phyloP scores from a whole-genome alignment of 2,329 filamentous ascomycete species.

The Talaromyces marneffei region DNA sequence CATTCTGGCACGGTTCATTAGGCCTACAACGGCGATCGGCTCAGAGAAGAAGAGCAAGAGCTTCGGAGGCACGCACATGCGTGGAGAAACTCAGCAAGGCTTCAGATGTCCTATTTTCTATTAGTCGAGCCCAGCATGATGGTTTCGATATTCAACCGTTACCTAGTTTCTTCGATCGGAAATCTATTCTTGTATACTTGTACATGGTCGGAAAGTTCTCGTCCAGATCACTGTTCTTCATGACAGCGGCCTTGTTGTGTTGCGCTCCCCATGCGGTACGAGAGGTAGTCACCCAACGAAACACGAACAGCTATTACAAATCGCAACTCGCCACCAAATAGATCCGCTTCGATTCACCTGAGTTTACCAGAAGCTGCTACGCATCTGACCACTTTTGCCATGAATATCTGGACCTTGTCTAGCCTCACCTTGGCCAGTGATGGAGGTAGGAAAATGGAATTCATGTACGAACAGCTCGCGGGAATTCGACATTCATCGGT shows the following conservation, averaged over 20 bases:
- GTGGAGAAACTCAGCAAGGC: conserved; percentile 40
- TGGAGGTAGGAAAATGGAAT: not conserved
- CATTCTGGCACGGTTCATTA: conserved; percentile 21
- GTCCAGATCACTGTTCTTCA: conserved; percentile 40
- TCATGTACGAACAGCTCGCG: not conserved
- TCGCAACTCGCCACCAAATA: conserved; percentile 37
- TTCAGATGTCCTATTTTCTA: conserved; percentile 41
- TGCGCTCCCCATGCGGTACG: conserved; percentile 25
- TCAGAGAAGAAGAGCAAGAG: conserved; percentile 38
- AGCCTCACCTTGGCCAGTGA: not conserved
- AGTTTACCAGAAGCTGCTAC: conserved; percentile 25
- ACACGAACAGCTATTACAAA: conserved; percentile 27
- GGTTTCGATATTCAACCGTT: conserved; percentile 29
- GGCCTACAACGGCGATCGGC: conserved; percentile 29
- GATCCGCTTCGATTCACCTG: conserved; percentile 28
- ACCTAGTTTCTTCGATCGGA: conserved; percentile 19
- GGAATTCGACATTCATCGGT: not conserved
- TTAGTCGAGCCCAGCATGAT: conserved; percentile 38
- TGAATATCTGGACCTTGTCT: conserved; percentile 9
- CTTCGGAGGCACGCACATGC: conserved; percentile 25
- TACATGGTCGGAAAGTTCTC: conserved; percentile 45
- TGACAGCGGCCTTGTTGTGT: conserved; percentile 30
- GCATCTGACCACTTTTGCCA: conserved; percentile 35
- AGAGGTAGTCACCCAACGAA: conserved; percentile 43
- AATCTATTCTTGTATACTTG: conserved; percentile 27